Evolutionary conservation across 1,284 basidiomycete genomes (phyloP), one percentile per base, ranked within the genome.

Genomic region (Grifola frondosa): DNA sequence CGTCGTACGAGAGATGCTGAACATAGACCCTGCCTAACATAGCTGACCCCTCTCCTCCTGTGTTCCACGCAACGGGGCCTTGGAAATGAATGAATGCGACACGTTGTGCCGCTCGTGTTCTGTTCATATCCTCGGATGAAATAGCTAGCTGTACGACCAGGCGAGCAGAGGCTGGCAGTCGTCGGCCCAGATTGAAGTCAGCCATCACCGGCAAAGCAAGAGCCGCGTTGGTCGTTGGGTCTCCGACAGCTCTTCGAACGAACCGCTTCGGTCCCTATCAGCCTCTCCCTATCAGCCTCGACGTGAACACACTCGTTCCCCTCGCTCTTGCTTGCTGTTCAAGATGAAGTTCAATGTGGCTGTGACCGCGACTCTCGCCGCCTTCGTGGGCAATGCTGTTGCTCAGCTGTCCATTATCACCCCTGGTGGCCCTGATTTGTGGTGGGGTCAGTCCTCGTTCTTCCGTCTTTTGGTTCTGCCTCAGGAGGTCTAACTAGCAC

Each of bases 391-490:
- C 45, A 52, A 59, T n/a, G 65, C 60, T n/a, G 51, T 58, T 38
- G 71, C 68, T 22, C 61, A 65, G 52, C 65, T 69, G 56, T 20
- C 46, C n/a, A 50, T 68, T 51, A 50, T 71, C 51, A 52, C 54
- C 13, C 65, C 71, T 20, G 73, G 73, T 23, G 62, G 63, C 22
- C 37, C 65, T 2, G 36, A 59, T 47, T 48, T 62, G 24, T 77
- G 75, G 75, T 77, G 75, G 75, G 66, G 76, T 77, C 42, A 40
- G 74, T 69, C 13, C 15, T 12, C 13, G 24, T 10, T 22, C 5
- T 23, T n/a, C 9, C 15, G 23, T n/a, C 21, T 20, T 15, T 13
- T 19, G n/a, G 23, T 7, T 24, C 8, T 28, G 4, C 13, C 25
- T 16, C 15, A 17, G 9, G n/a, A 24, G 40, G n/a, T n/a, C n/a